Conservation (phyloP, 352 stramenopile genomes). For the Aphanomyces cochlioides region DNA sequence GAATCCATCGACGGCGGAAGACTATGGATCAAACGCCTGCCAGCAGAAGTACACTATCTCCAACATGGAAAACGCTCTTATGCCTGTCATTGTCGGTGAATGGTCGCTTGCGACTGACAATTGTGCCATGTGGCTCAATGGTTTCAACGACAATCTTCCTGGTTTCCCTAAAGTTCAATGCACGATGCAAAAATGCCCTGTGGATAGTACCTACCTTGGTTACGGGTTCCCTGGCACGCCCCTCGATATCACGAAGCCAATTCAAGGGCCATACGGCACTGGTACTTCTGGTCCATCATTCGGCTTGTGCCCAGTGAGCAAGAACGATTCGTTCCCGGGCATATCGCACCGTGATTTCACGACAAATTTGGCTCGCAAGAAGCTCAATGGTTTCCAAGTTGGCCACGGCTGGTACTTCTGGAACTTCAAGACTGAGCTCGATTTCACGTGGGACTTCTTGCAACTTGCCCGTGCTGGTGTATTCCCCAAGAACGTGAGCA, state of each 20-base stretch:
- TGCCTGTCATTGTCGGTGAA: constrained; percentile 93
- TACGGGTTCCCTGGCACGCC: constrained; percentile 85
- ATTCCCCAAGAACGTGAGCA: constrained; percentile 73
- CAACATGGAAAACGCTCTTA: constrained; percentile 89
- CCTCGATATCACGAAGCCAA: constrained; percentile 76
- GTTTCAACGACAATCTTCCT: constrained; percentile 88
- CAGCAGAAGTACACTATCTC: constrained; percentile 84
- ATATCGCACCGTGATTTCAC: constrained; percentile 79
- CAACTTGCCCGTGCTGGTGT: constrained; percentile 50
- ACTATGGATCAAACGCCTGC: constrained; percentile 89
- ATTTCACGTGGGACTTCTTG: constrained; percentile 89
- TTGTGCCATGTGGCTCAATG: constrained; percentile 82
- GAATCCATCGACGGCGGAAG: constrained; percentile 53
- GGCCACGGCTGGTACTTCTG: constrained; percentile 95
- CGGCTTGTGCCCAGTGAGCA: constrained; percentile 81
- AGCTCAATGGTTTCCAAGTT: constrained; percentile 88
- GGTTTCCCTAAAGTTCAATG: constrained; percentile 90
- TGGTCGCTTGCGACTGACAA: constrained; percentile 89
- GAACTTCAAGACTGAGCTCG: constrained; percentile 94
- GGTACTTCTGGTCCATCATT: constrained; percentile 82
- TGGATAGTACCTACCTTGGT: constrained; percentile 85
- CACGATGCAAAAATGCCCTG: constrained; percentile 79
- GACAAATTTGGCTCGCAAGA: constrained; percentile 83
- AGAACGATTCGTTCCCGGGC: constrained; percentile 79
- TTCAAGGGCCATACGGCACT: constrained; percentile 81